Conservation (phyloP, 2,329 filamentous ascomycete genomes). For the Xylaria multiplex region DNA sequence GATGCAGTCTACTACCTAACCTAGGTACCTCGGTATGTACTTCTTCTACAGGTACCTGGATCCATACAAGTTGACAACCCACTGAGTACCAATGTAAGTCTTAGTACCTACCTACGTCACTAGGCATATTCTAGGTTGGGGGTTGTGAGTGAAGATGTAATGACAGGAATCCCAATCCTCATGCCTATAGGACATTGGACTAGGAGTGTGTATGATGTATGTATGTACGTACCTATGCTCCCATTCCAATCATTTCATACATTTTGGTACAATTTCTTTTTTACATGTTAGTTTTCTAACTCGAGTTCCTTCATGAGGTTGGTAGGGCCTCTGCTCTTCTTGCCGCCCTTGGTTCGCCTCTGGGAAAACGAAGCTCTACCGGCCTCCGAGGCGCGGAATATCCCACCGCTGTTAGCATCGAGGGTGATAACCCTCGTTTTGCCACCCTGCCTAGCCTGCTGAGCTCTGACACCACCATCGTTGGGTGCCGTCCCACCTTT, state of each 20-base stretch:
- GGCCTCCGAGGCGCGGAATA: slow-evolving; percentile 54
- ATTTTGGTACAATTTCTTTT: slow-evolving; percentile 2
- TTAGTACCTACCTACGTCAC: too few relatives aligned
- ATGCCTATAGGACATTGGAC: too few relatives aligned
- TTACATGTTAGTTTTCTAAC: slow-evolving; percentile 8
- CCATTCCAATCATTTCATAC: not conserved
- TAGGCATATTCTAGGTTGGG: too few relatives aligned
- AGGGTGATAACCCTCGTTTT: slow-evolving; percentile 56
- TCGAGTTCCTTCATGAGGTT: slow-evolving; percentile 54
- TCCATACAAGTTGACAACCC: too few relatives aligned
- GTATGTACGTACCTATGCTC: too few relatives aligned
- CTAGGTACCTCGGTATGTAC: too few relatives aligned
- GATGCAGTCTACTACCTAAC: slow-evolving; percentile 16
- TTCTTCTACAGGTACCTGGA: too few relatives aligned
- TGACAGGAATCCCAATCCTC: not conserved
- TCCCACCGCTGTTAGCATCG: slow-evolving; percentile 50
- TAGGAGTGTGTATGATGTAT: too few relatives aligned
- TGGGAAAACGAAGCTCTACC: slow-evolving; percentile 44
- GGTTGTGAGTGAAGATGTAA: too few relatives aligned
- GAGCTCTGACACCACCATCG: slow-evolving; percentile 59
- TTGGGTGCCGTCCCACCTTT: slow-evolving; percentile 51
- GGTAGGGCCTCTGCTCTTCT: slow-evolving; percentile 48
- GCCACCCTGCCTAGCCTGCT: slow-evolving; percentile 46
- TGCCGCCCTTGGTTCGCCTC: slow-evolving; percentile 56
- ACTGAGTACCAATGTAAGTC: too few relatives aligned